Percentiles rank a stretch among this genome's conserved stretches.
Evolutionary conservation across 2,329 filamentous ascomycete species (phyloP).

Genomic region (Diplodia mutila): DNA sequence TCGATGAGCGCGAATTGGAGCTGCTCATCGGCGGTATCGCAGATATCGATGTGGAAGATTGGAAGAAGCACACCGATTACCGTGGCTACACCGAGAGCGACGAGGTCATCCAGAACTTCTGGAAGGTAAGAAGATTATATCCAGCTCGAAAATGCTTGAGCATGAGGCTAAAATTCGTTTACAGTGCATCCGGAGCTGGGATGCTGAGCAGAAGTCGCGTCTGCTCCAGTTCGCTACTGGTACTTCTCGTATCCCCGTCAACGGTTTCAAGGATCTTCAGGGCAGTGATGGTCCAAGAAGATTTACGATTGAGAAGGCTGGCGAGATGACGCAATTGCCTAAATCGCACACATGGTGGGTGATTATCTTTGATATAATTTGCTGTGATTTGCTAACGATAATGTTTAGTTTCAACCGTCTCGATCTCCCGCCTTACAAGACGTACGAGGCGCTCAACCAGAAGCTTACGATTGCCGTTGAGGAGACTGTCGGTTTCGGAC

Average conservation of each 20-base stretch:
- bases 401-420: slow-evolving; percentile 85
- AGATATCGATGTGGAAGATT: slow-evolving; percentile 99
- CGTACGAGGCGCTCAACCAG: slow-evolving; percentile 77
- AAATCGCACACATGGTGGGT: slow-evolving; percentile 98
- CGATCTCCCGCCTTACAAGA: slow-evolving; percentile 92
- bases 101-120: slow-evolving; percentile 97
- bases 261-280: slow-evolving; percentile 98
- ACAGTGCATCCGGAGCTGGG: slow-evolving; percentile 86
- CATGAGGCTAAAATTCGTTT: neutral
- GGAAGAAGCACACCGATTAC: slow-evolving; percentile 99
- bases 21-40: slow-evolving; percentile 97
- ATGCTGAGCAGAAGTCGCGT: slow-evolving; percentile 96
- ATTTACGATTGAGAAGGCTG: slow-evolving; percentile 98
- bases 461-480: slow-evolving; percentile 97
- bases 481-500: slow-evolving; percentile 97
- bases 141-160: neutral
- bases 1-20: slow-evolving; percentile 96
- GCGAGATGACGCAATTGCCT: slow-evolving; percentile 84
- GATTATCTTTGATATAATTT: slow-evolving; percentile 10
- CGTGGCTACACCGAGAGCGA: slow-evolving; percentile 97
- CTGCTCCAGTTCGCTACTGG: slow-evolving; percentile 96
- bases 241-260: slow-evolving; percentile 96
- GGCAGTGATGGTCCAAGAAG: slow-evolving; percentile 92
- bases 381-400: slow-evolving; percentile 25
- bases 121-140: slow-evolving; percentile 67